Base-by-base conservation (phyloP, 805 yeast genomes). In the Candida lessepsii region DNA sequence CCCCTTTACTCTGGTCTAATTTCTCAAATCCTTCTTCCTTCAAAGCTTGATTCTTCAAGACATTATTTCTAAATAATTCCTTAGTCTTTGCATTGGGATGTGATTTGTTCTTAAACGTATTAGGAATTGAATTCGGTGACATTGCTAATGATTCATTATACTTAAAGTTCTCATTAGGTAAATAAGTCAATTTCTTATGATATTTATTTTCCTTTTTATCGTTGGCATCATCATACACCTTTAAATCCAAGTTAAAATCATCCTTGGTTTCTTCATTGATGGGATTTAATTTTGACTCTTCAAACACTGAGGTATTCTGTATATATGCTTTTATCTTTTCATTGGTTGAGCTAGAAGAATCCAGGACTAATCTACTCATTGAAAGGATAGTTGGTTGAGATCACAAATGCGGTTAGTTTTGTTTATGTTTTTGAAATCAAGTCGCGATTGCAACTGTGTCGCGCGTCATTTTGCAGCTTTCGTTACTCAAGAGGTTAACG, bases 11-110 rank as follows among this genome's bases (percentile, higher is more conserved):
- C n/a, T n/a, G n/a, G n/a, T n/a, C n/a, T n/a, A n/a, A n/a, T n/a
- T n/a, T n/a, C n/a, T n/a, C n/a, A n/a, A n/a, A n/a, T n/a, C n/a
- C n/a, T n/a, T n/a, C n/a, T n/a, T n/a, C n/a, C n/a, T n/a, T n/a
- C n/a, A n/a, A n/a, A n/a, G n/a, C n/a, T n/a, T n/a, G n/a, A n/a
- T n/a, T n/a, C n/a, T n/a, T n/a, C n/a, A n/a, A n/a, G n/a, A n/a
- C 17, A 27, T 27, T 27, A 8, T 4, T 7, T 27, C 29, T 27
- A 15, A 27, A 27, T 13, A 32, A 32, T 14, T 32, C 35, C 16
- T 32, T 69, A 1, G 75, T 63, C 40, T 55, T 61, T 16, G 75
- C 75, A 43, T 67, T 69, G 5, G 73, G 73, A 45, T 66, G 70
- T n/a, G 69, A 60, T 46, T 67, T 69, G 42, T 67, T 61, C 43